phyloP scores from a whole-genome alignment of 805 yeast genomes.

The Yarrowia alimentaria region DNA sequence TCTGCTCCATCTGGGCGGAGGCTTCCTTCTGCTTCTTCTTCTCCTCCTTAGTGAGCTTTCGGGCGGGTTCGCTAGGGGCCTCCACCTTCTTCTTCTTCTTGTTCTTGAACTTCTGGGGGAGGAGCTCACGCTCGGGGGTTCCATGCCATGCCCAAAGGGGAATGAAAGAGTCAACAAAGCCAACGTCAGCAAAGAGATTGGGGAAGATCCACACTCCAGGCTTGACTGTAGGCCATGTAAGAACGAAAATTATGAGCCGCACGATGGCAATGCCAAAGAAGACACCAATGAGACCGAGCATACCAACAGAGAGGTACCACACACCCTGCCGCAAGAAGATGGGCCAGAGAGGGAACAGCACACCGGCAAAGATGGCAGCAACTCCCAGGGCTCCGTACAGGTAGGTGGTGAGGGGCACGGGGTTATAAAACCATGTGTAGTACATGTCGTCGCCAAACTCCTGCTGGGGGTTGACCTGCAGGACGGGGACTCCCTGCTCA shows the following conservation, averaged over 20 bases:
- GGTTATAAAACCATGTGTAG: slow-evolving; percentile 78
- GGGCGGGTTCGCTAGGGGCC: slow-evolving; percentile 1
- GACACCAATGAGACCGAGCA: slow-evolving; percentile 67
- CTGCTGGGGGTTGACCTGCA: slow-evolving; percentile 42
- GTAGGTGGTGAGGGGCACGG: slow-evolving; percentile 64
- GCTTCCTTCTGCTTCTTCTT: slow-evolving; percentile 27
- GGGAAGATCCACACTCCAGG: slow-evolving; percentile 97
- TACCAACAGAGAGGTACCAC: slow-evolving; percentile 81
- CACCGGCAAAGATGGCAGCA: slow-evolving; percentile 58
- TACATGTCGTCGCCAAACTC: slow-evolving; percentile 50
- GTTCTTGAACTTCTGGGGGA: slow-evolving; percentile 31
- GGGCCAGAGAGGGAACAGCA: slow-evolving; percentile 96
- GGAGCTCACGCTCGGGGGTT: slow-evolving; percentile 33
- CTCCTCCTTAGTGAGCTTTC: slow-evolving; percentile 32
- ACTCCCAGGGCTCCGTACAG: slow-evolving; percentile 64
- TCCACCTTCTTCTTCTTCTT: slow-evolving; percentile 32
- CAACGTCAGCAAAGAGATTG: slow-evolving; percentile 91
- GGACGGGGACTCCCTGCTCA: slow-evolving; percentile 54
- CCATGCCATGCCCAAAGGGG: slow-evolving; percentile 88
- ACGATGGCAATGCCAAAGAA: slow-evolving; percentile 78
- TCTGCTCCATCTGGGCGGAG: slow-evolving; percentile 20
- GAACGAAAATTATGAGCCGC: slow-evolving; percentile 64
- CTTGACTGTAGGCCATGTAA: slow-evolving; percentile 56
- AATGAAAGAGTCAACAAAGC: slow-evolving; percentile 84
- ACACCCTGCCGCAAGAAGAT: slow-evolving; percentile 81